These are phyloP conservation scores for Sporobolomyces pararoseus DNA, from an alignment of 768 basidiomycete genomes.

Conservation along the genomic window DNA sequence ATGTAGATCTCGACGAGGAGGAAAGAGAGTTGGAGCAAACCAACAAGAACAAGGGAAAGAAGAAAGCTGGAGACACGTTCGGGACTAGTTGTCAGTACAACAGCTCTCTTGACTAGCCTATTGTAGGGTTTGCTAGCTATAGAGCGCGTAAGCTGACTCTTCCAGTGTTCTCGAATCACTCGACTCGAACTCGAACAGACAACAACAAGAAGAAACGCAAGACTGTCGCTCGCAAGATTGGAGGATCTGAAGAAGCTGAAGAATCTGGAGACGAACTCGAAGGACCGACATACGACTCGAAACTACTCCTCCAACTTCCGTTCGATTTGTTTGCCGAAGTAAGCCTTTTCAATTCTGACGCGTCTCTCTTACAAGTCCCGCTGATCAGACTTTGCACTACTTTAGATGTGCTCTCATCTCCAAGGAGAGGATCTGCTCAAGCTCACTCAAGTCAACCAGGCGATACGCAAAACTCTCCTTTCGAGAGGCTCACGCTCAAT, in stretches of 20 bases:
- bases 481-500: background rate
- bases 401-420: background rate
- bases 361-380: no score
- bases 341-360: background rate
- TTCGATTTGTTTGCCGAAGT: conserved; percentile 2
- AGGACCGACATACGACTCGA: background rate
- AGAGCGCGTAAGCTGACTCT: no score
- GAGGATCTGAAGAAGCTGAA: no score
- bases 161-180: no score
- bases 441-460: conserved; percentile 1
- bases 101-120: no score
- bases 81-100: background rate
- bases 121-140: no score
- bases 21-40: background rate
- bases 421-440: background rate
- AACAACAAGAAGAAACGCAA: no score
- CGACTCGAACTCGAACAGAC: no score
- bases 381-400: no score
- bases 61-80: no score
- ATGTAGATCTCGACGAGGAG: background rate
- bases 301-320: background rate
- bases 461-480: background rate
- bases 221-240: no score
- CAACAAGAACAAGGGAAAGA: background rate
- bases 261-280: no score